phyloP scores from a whole-genome alignment of 108 stramenopile genomes.

The Mediolabrus comicus region DNA sequence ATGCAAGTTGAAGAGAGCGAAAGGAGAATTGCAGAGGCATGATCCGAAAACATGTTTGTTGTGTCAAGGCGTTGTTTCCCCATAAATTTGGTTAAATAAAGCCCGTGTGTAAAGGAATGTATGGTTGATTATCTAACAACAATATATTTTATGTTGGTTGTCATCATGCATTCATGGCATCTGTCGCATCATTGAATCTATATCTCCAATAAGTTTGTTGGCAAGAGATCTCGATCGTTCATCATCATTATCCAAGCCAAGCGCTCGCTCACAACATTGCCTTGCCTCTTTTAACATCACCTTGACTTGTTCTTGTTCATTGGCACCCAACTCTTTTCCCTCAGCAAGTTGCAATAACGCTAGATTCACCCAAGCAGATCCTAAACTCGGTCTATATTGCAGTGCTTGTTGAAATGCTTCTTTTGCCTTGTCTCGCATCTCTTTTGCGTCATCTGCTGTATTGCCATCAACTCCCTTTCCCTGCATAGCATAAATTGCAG shows the following conservation, averaged over 20 bases:
- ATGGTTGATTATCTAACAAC: background rate
- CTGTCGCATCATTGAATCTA: slow-evolving; percentile 38
- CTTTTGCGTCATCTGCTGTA: background rate
- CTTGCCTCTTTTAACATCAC: slow-evolving; percentile 35
- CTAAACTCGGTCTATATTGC: slow-evolving; percentile 29
- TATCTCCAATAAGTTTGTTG: slow-evolving; percentile 33
- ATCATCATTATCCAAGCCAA: slow-evolving; percentile 43
- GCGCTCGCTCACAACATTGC: slow-evolving; percentile 34
- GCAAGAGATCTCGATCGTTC: slow-evolving; percentile 29
- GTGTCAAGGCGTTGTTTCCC: slow-evolving; percentile 26
- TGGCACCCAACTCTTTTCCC: slow-evolving; percentile 23
- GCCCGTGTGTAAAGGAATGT: background rate
- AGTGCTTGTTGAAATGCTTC: slow-evolving; percentile 23
- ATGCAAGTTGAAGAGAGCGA: slow-evolving; percentile 48
- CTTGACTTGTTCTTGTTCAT: slow-evolving; percentile 18
- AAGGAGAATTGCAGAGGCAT: slow-evolving; percentile 74
- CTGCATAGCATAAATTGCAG: slow-evolving; percentile 41
- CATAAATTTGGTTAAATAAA: too few relatives aligned
- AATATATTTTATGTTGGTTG: background rate
- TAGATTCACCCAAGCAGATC: slow-evolving; percentile 44
- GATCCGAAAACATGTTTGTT: slow-evolving; percentile 65
- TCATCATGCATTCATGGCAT: background rate
- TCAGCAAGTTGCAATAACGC: slow-evolving; percentile 30
- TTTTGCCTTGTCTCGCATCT: slow-evolving; percentile 23
- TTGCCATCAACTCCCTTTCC: slow-evolving; percentile 1